Evolutionary conservation across 1,139 yeast genomes (phyloP).

Genomic region (Torulaspora pretoriensis): DNA sequence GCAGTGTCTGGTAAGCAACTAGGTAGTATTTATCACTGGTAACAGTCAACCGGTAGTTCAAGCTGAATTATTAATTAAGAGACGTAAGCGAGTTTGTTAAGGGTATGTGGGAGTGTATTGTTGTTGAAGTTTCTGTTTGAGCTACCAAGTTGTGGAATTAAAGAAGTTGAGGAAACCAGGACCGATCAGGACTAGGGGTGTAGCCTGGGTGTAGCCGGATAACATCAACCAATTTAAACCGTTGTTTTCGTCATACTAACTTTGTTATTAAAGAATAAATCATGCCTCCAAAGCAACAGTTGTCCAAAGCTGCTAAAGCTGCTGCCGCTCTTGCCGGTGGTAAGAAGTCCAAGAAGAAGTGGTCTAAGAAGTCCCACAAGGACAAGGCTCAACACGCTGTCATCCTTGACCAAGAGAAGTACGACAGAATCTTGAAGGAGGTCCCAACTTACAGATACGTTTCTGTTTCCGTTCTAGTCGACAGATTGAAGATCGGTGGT

Average conservation of each 20-base stretch:
- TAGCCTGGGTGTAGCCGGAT: not conserved
- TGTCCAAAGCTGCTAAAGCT: slow-evolving; percentile 99
- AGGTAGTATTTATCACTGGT: slow-evolving; percentile 7
- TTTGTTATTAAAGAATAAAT: slow-evolving; percentile 31
- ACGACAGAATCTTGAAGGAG: slow-evolving; percentile 99
- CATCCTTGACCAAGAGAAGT: slow-evolving; percentile 95
- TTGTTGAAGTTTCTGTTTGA: not conserved
- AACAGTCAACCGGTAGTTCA: not conserved
- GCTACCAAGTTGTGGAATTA: too few species aligned
- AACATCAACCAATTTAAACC: not conserved
- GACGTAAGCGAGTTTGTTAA: slow-evolving; percentile 23
- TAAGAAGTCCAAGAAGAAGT: slow-evolving; percentile 99
- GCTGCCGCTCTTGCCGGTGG: slow-evolving; percentile 99
- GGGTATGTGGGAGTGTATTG: slow-evolving; percentile 21
- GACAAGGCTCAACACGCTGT: slow-evolving; percentile 99
- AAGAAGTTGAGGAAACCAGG: not conserved
- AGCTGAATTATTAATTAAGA: not conserved
- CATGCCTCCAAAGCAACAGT: slow-evolving; percentile 99
- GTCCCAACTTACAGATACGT: slow-evolving; percentile 99
- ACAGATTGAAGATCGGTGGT: slow-evolving; percentile 99
- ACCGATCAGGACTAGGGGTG: not conserved
- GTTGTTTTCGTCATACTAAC: not conserved
- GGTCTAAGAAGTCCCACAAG: slow-evolving; percentile 99
- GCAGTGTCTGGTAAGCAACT: not conserved
- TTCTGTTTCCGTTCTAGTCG: slow-evolving; percentile 96